Base-by-base conservation (phyloP, 2,329 filamentous ascomycete species). In the Dactylellina drechsleri region DNA sequence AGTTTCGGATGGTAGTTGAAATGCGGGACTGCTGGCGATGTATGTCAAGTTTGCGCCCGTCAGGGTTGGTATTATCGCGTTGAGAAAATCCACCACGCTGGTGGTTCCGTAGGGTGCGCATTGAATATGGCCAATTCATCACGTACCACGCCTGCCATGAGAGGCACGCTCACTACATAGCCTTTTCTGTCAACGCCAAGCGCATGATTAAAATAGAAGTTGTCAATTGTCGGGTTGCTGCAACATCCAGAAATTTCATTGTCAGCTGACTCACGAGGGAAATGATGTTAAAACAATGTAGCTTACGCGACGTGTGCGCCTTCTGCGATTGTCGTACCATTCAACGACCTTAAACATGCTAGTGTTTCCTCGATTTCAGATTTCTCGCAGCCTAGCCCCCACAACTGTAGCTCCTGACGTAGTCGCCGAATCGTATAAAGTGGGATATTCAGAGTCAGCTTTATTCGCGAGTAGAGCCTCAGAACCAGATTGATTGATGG, bases 71-170 rank as follows among this genome's bases (percentile, higher is more conserved):
- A 62, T 47, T 26, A 31, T 62, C 71, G 52, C 36, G 79, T 50
- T 40, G 6, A 71, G 76, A 58, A 79, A 81, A 3, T 68, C 60
- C 10, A 54, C 62, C 36, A 80, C 77, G 18, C 70, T 78, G 4
- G 79, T 72, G 77, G 78, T 47, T 80, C 72, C 28, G 78, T 77
- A 66, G 78, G 80, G 7, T 71, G 60, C 79, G 78, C 77, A 79
- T 79, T 71, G 36, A 82, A 77, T 79, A 81, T 79, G 76, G 80
- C 73, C 76, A 81, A 76, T 81, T 84, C 78, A 76, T 82, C 79
- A 23, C 83, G 81, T 77, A 82, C 83, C 50, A 80, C 77, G 76
- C 82, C 83, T 4, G 80, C 79, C 77, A 83, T 79, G 47, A 83
- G 78, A n/a, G 79, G 77, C 4, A 83, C 79, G 53, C 78, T 76